Percentiles rank a stretch among this genome's conserved stretches.
Conservation (phyloP, 176 grass and related monocot species). For the Elaeis guineensis region DNA sequence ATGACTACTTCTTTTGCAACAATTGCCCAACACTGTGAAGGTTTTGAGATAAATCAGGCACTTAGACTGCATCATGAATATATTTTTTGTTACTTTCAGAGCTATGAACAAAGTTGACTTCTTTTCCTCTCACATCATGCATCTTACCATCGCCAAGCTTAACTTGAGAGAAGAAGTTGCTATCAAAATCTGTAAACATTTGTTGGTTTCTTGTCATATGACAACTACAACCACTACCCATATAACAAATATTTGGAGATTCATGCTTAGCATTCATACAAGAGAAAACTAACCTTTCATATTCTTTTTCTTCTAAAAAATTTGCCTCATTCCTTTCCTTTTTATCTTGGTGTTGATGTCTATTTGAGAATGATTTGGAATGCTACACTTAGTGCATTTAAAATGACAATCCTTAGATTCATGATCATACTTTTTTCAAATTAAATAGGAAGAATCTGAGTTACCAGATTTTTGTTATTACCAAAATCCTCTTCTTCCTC, state of each 20-base stretch:
- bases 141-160: conserved; percentile 8
- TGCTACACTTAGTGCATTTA: no score
- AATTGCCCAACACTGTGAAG: conserved; percentile 4
- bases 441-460: background rate
- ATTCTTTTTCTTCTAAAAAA: background rate
- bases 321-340: background rate
- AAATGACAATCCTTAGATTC: background rate
- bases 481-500: background rate
- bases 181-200: background rate
- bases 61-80: conserved; percentile 10
- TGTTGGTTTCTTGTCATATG: conserved; percentile 1
- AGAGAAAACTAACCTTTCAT: background rate
- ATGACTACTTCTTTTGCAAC: background rate
- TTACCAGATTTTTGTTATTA: background rate
- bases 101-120: background rate
- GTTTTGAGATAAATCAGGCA: conserved; percentile 6
- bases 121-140: conserved; percentile 5
- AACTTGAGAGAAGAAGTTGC: background rate
- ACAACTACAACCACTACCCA: conserved; percentile 4
- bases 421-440: background rate
- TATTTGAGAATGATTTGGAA: no score
- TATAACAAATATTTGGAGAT: background rate
- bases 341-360: background rate
- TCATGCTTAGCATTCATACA: background rate
- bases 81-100: background rate